phyloP scores from a whole-genome alignment of 805 yeast species.

The Yarrowia divulgata region DNA sequence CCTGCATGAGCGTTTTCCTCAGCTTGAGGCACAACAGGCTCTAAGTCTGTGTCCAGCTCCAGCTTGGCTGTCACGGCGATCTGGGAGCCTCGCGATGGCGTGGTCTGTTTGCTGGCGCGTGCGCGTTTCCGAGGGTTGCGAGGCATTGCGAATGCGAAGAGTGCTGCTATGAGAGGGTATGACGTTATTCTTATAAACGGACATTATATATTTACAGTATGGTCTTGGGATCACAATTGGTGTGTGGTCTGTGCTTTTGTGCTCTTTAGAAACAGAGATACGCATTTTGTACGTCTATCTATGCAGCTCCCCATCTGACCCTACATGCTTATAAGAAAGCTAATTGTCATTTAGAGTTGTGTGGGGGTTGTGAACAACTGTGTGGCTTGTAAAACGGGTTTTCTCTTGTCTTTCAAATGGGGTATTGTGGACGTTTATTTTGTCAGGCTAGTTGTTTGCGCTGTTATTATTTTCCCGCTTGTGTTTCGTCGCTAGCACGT shows the following conservation, averaged over 20 bases:
- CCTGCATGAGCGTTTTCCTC: slow-evolving; percentile 8
- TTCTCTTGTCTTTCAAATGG: background rate
- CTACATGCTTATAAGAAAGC: background rate
- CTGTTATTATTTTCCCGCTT: background rate
- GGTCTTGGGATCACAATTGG: background rate
- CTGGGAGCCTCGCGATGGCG: background rate
- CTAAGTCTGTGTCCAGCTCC: background rate
- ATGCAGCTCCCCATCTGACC: slow-evolving; percentile 23
- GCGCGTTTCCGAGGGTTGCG: slow-evolving; percentile 9
- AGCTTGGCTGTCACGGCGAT: background rate
- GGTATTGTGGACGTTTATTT: background rate
- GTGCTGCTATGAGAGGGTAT: background rate
- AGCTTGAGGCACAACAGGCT: background rate
- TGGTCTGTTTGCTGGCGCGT: background rate
- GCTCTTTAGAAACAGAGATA: background rate
- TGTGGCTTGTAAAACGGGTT: background rate
- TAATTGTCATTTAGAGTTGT: background rate
- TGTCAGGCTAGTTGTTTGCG: background rate
- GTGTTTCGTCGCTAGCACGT: background rate
- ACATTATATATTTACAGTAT: background rate
- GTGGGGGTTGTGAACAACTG: background rate
- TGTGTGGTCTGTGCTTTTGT: slow-evolving; percentile 20
- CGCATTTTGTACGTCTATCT: background rate
- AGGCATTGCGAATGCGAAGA: background rate
- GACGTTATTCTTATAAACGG: background rate